Conservation (phyloP, 768 basidiomycete species). For the Chalciporus piperatus region DNA sequence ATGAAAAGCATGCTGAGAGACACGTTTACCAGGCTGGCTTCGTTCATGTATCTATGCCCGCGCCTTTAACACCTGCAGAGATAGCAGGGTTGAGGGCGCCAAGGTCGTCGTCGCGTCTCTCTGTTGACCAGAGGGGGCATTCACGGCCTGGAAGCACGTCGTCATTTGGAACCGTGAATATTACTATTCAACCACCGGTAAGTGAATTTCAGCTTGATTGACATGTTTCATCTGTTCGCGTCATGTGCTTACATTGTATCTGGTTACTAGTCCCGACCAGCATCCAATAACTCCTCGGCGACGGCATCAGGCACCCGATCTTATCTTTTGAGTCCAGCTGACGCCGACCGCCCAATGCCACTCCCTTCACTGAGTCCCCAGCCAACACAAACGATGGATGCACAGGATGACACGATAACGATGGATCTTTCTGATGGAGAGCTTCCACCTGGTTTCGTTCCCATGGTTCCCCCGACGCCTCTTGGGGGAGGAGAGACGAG, state of each 20-base stretch:
- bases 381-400: constrained; percentile 2
- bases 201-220: constrained; percentile 3
- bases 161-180: constrained; percentile 30
- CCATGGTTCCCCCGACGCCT: constrained; percentile 22
- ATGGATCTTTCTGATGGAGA: constrained; percentile 26
- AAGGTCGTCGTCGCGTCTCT: constrained; percentile 21
- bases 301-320: constrained; percentile 24
- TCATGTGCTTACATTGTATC: not conserved
- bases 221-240: constrained; percentile 2
- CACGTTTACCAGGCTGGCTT: constrained; percentile 26
- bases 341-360: constrained; percentile 38
- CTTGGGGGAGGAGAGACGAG: constrained; percentile 11
- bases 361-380: constrained; percentile 20
- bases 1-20: constrained; percentile 10
- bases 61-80: constrained; percentile 25
- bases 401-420: constrained; percentile 14
- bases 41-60: constrained; percentile 35
- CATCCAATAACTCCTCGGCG: constrained; percentile 33
- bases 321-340: constrained; percentile 38
- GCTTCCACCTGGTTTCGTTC: constrained; percentile 39
- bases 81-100: constrained; percentile 17
- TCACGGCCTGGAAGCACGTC: constrained; percentile 31
- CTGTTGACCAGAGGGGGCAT: constrained; percentile 17
- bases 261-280: constrained; percentile 36
- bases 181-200: constrained; percentile 33